These are phyloP conservation scores for Lithospermum erythrorhizon DNA, from an alignment of 257 asterid species.

Conservation along the genomic window DNA sequence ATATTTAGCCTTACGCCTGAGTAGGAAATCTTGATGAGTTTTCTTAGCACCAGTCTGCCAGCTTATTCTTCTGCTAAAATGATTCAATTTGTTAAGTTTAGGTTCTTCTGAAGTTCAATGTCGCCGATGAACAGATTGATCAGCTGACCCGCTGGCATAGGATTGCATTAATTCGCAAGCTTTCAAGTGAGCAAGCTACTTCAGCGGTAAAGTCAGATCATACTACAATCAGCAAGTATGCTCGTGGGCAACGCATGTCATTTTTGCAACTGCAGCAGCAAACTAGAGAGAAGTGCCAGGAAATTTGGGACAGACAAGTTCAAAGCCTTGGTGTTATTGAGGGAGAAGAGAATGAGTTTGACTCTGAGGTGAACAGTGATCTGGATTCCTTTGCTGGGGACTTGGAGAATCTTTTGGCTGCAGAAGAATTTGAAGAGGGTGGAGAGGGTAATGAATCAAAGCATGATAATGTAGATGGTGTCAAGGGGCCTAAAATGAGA, in stretches of 20 bases:
- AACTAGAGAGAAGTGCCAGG: conserved; percentile 98
- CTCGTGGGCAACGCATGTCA: conserved; percentile 99
- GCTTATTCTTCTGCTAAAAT: not conserved
- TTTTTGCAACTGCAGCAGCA: conserved; percentile 99
- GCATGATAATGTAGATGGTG: conserved; percentile 61
- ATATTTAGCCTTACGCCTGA: not conserved
- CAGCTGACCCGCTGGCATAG: conserved; percentile 95
- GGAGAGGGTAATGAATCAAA: conserved; percentile 66
- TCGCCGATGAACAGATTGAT: conserved; percentile 85
- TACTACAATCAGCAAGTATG: conserved; percentile 89
- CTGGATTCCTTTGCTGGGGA: conserved; percentile 99
- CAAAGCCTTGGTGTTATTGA: conserved; percentile 77
- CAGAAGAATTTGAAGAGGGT: conserved; percentile 83
- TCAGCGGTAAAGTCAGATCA: conserved; percentile 93
- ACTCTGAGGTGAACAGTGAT: conserved; percentile 91
- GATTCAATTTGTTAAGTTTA: conserved; percentile 19
- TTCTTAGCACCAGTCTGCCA: not conserved
- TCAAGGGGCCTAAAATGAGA: conserved; percentile 87
- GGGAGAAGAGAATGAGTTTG: conserved; percentile 91
- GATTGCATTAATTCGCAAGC: conserved; percentile 89
- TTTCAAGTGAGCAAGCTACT: conserved; percentile 98
- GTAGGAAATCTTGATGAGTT: not conserved
- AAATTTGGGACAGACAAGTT: conserved; percentile 93
- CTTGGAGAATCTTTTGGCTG: conserved; percentile 94
- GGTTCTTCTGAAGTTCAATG: conserved; percentile 95